These are phyloP conservation scores for Capronia americana DNA, from an alignment of 2,329 filamentous ascomycete species.

Conservation along the genomic window DNA sequence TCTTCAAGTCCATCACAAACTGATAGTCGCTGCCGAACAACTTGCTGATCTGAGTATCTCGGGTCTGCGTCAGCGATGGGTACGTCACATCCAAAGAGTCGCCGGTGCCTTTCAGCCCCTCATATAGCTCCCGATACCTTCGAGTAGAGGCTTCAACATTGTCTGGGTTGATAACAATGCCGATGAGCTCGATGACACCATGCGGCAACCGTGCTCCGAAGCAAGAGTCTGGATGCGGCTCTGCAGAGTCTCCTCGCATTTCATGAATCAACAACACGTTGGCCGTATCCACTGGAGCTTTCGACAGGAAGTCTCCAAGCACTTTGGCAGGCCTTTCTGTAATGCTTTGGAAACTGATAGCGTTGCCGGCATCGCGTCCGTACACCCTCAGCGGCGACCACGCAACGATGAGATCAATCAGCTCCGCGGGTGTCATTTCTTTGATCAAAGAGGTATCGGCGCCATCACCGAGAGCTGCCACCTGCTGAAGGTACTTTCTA, in stretches of 20 bases:
- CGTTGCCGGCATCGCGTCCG: conserved; percentile 8
- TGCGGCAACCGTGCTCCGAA: conserved; percentile 13
- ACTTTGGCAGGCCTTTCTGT: conserved; percentile 7
- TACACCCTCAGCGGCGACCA: conserved; percentile 1
- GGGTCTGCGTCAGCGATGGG: conserved; percentile 16
- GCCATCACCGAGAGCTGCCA: conserved; percentile 2
- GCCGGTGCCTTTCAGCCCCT: conserved; percentile 11
- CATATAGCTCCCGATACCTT: conserved; percentile 8
- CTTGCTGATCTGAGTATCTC: conserved; percentile 10
- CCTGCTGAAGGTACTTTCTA: conserved; percentile 9
- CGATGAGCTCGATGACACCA: conserved; percentile 11
- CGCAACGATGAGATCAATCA: conserved; percentile 6
- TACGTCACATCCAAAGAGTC: conserved; percentile 11
- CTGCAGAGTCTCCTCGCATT: conserved; percentile 12
- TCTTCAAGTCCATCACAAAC: conserved; percentile 23
- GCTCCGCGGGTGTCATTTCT: conserved; percentile 10
- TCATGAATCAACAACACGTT: conserved; percentile 18
- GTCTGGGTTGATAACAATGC: background rate
- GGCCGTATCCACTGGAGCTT: conserved; percentile 4
- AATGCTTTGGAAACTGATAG: conserved; percentile 7
- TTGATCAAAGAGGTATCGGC: conserved; percentile 12
- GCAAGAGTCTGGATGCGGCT: conserved; percentile 15
- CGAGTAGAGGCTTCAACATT: conserved; percentile 2
- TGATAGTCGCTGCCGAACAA: conserved; percentile 8
- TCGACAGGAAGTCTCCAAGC: conserved; percentile 14